phyloP scores from a whole-genome alignment of 1,284 basidiomycete genomes.

The Vanrija sp. region DNA sequence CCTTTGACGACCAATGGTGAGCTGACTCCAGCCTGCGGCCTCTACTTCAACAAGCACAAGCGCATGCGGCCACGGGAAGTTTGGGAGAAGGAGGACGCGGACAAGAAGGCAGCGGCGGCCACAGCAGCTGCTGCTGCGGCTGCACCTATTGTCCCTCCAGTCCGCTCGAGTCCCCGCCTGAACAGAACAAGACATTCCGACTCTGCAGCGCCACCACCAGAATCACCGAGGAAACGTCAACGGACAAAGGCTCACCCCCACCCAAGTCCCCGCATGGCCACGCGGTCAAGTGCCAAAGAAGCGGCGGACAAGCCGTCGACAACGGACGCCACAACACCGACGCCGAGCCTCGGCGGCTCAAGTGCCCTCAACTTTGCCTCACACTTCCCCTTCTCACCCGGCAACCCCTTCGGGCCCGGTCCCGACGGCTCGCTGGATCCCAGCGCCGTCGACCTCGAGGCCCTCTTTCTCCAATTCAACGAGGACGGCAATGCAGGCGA shows the following conservation, averaged over 20 bases:
- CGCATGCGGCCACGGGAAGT: slow-evolving; percentile 43
- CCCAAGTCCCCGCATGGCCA: slow-evolving; percentile 30
- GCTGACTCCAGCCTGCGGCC: slow-evolving; percentile 34
- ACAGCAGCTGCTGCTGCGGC: slow-evolving; percentile 3
- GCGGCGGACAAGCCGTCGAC: not conserved
- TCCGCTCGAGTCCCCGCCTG: too few relatives aligned
- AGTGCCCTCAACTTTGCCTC: slow-evolving; percentile 5
- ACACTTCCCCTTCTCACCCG: slow-evolving; percentile 12
- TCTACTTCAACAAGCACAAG: slow-evolving; percentile 46
- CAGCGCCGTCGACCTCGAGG: slow-evolving; percentile 9
- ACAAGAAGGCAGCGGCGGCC: not conserved
- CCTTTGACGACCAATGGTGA: not conserved
- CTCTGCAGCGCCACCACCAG: slow-evolving; percentile 3
- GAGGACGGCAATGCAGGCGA: slow-evolving; percentile 2
- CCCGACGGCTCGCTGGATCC: not conserved
- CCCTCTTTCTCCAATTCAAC: slow-evolving; percentile 14
- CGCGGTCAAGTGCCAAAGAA: slow-evolving; percentile 18
- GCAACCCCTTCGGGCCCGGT: not conserved
- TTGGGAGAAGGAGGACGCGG: slow-evolving; percentile 17
- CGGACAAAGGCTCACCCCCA: slow-evolving; percentile 15
- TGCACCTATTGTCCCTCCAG: not conserved
- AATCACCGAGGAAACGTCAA: slow-evolving; percentile 27
- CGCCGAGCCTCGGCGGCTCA: slow-evolving; percentile 2
- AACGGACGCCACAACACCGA: slow-evolving; percentile 5
- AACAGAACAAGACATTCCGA: not conserved